A percentile compares a stretch with the other conserved stretches of the same genome.
Evolutionary conservation across 1,139 yeast species (phyloP).

Genomic region (Pichia sp.): DNA sequence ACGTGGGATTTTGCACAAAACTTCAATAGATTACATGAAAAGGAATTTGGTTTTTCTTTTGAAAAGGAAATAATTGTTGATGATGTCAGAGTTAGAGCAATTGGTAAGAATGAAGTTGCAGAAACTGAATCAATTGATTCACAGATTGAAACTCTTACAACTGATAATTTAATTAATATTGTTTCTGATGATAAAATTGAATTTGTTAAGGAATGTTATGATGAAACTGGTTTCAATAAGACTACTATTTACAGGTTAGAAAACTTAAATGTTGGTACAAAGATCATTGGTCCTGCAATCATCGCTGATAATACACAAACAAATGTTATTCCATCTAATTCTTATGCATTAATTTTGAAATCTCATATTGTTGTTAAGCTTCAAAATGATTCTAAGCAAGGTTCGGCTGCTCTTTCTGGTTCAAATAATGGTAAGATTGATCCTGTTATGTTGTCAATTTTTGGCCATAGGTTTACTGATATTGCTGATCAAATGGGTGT

Average conservation of each 20-base stretch:
- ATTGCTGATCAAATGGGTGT: constrained; percentile 61
- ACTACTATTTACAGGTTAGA: constrained; percentile 26
- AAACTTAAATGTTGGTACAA: constrained; percentile 43
- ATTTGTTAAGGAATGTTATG: constrained; percentile 20
- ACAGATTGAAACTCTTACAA: constrained; percentile 19
- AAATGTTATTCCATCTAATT: constrained; percentile 65
- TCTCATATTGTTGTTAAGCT: constrained; percentile 35
- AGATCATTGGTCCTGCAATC: constrained; percentile 70
- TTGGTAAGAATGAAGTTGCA: constrained; percentile 38
- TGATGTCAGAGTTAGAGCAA: constrained; percentile 69
- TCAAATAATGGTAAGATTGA: constrained; percentile 28
- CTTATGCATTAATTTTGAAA: constrained; percentile 55
- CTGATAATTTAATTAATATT: constrained; percentile 8
- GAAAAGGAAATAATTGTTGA: constrained; percentile 65
- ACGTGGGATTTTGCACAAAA: constrained; percentile 20
- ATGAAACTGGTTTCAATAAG: constrained; percentile 16
- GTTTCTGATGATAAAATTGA: constrained; percentile 16
- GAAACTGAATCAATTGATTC: constrained; percentile 22
- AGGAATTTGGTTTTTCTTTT: constrained; percentile 66
- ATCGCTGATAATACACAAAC: constrained; percentile 85
- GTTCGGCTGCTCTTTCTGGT: not conserved
- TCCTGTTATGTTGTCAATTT: constrained; percentile 51
- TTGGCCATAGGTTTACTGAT: constrained; percentile 57
- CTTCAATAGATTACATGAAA: constrained; percentile 39
- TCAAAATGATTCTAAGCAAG: not conserved